Evolutionary conservation across 192 early-diverging fungal species (phyloP).

Genomic region (Podila minutissima): DNA sequence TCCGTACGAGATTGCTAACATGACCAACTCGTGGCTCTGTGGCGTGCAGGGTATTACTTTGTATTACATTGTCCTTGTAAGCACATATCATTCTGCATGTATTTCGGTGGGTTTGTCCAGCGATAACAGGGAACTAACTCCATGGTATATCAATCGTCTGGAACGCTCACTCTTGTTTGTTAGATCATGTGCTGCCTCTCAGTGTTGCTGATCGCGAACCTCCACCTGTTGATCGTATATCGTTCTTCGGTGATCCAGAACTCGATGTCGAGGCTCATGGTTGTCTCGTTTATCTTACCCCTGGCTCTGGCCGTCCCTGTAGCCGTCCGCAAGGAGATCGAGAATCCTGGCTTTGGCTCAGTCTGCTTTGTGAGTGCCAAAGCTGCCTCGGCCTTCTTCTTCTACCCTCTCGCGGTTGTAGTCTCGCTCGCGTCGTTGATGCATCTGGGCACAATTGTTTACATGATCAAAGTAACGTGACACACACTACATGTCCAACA

Average conservation of each 20-base stretch:
- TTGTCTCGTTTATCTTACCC: conserved; percentile 23
- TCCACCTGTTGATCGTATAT: conserved; percentile 23
- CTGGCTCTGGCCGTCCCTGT: conserved; percentile 23
- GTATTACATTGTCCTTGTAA: too few relatives aligned
- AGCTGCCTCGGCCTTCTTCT: conserved; percentile 14
- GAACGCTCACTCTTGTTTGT: conserved; percentile 13
- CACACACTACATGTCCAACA: too few relatives aligned
- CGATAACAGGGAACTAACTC: too few relatives aligned
- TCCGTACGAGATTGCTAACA: conserved; percentile 14
- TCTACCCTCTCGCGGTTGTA: conserved; percentile 24
- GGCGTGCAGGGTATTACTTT: conserved; percentile 24
- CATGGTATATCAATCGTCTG: background rate
- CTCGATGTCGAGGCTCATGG: conserved; percentile 13
- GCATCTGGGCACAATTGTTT: conserved; percentile 21
- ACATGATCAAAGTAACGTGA: conserved; percentile 29
- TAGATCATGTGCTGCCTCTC: conserved; percentile 13
- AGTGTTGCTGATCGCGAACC: conserved; percentile 24
- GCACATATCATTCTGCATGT: too few relatives aligned
- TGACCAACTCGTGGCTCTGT: conserved; percentile 44
- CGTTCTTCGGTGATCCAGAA: conserved; percentile 10
- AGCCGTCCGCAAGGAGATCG: conserved; percentile 13
- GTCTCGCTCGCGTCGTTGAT: conserved; percentile 20
- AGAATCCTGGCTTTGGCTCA: conserved; percentile 32
- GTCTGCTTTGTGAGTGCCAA: conserved; percentile 28
- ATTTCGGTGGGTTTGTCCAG: too few relatives aligned